Percentiles rank a stretch among this genome's conserved stretches.
Evolutionary conservation across 345 rosid species (phyloP).

Genomic region (Carallia pectinifolia): DNA sequence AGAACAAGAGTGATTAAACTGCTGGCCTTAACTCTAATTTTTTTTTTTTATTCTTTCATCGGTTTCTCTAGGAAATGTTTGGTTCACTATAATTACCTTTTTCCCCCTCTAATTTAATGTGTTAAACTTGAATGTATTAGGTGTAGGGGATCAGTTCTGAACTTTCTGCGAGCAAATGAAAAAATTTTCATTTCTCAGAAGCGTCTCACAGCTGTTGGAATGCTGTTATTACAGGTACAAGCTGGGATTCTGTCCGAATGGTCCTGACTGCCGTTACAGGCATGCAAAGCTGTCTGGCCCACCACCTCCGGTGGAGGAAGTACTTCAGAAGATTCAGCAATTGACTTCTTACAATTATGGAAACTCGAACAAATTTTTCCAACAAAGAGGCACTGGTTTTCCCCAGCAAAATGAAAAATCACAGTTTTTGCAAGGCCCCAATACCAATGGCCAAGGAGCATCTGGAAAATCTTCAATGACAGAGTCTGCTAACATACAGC

Average conservation of each 20-base stretch:
- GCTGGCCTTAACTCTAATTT: not conserved
- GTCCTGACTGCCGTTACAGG: conserved; percentile 93
- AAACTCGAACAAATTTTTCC: conserved; percentile 60
- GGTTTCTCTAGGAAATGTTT: too few species aligned
- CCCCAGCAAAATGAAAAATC: conserved; percentile 62
- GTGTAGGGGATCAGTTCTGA: not conserved
- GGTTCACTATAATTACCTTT: too few species aligned
- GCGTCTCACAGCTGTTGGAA: not conserved
- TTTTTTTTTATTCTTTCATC: not conserved
- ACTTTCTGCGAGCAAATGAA: too few species aligned
- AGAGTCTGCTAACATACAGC: conserved; percentile 47
- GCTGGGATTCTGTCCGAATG: conserved; percentile 98
- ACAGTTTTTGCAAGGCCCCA: conserved; percentile 52
- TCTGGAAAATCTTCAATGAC: conserved; percentile 37
- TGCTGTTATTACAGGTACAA: conserved; percentile 65
- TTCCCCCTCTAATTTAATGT: too few species aligned
- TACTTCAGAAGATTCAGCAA: conserved; percentile 93
- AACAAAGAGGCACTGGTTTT: conserved; percentile 55
- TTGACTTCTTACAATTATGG: conserved; percentile 48
- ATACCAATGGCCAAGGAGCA: conserved; percentile 41
- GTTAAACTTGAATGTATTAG: too few species aligned
- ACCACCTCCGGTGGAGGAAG: conserved; percentile 94
- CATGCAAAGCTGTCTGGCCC: conserved; percentile 95
- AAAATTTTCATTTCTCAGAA: too few species aligned
- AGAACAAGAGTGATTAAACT: not conserved